Evolutionary conservation across 2,329 filamentous ascomycete genomes (phyloP), one percentile per base, ranked within the genome.

Genomic region (Metarhizium anisopliae): DNA sequence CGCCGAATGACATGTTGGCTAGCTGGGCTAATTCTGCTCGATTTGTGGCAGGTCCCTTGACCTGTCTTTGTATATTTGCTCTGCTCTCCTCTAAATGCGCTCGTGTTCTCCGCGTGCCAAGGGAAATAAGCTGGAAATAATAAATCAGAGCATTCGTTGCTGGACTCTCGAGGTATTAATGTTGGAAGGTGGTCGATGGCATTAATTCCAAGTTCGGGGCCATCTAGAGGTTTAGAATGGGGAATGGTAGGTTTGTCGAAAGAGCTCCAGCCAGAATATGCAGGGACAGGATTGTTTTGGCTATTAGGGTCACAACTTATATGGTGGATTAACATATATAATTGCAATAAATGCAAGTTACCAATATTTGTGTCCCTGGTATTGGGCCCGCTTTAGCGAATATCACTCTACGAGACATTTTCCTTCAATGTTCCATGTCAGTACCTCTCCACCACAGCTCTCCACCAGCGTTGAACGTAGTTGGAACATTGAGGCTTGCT

Each of bases 121-220:
- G 13, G 50, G 35, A 40, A 58, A 30, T 6, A 58, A 47, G 11
- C 36, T 29, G 52, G 51, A 30, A 32, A 40, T 18, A 58, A 42
- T 4, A 52, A 43, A 14, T 42, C 38, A 11, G 51, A 51, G 30
- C 47, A 58, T 10, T 52, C 52, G n/a, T 96, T 91, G 49, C 85
- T 90, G 32, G 90, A 86, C 74, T 96, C 74, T 96, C 93, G 80
- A 1, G 93, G 89, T 42, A 97, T 78, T 62, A 96, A 81, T 54
- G 84, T 87, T 4, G 90, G 90, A 53, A 95, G 78, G 68, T 95
- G 90, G 71, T 95, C 89, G 66, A 95, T 94, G 69, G 84, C 87
- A 72, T 96, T 95, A 63, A 96, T 89, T 51, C 82, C 85, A 56
- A 96, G 74, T 8, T 50, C 42, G 81, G 79, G 0, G 83, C 80